Conservation (phyloP, 257 asterid genomes). For the Echium plantagineum region DNA sequence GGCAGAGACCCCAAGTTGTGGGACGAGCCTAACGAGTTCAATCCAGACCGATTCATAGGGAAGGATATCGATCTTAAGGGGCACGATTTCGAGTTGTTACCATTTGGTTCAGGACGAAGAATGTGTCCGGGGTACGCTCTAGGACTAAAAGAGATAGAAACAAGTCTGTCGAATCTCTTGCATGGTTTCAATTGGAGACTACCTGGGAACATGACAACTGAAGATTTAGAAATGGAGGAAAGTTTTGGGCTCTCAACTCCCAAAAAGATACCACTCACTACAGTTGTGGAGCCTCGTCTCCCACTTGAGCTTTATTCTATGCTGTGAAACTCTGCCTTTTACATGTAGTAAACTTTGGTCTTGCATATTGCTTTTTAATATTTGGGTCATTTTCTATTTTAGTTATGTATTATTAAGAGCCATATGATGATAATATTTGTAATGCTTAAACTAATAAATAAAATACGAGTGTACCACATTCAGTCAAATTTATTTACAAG, state of each 20-base stretch:
- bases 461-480: no score
- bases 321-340: neutral
- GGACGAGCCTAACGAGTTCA: slow-evolving; percentile 31
- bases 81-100: slow-evolving; percentile 23
- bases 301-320: slow-evolving; percentile 19
- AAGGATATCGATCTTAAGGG: slow-evolving; percentile 28
- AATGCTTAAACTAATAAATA: no score
- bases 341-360: neutral
- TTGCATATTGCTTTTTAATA: neutral
- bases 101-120: slow-evolving; percentile 40
- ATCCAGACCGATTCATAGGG: slow-evolving; percentile 25
- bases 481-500: no score
- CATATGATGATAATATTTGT: no score
- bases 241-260: slow-evolving; percentile 33
- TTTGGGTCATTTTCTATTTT: no score
- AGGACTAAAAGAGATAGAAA: slow-evolving; percentile 32
- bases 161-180: slow-evolving; percentile 28
- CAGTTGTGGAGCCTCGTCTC: slow-evolving; percentile 34
- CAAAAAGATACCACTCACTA: slow-evolving; percentile 20
- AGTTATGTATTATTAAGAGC: no score
- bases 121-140: slow-evolving; percentile 36
- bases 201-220: slow-evolving; percentile 14
- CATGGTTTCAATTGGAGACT: slow-evolving; percentile 35
- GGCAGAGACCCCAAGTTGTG: slow-evolving; percentile 29
- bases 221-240: slow-evolving; percentile 35